Evolutionary conservation across 83 land plant genomes (phyloP).

Genomic region (Diphasiastrum complanatum): DNA sequence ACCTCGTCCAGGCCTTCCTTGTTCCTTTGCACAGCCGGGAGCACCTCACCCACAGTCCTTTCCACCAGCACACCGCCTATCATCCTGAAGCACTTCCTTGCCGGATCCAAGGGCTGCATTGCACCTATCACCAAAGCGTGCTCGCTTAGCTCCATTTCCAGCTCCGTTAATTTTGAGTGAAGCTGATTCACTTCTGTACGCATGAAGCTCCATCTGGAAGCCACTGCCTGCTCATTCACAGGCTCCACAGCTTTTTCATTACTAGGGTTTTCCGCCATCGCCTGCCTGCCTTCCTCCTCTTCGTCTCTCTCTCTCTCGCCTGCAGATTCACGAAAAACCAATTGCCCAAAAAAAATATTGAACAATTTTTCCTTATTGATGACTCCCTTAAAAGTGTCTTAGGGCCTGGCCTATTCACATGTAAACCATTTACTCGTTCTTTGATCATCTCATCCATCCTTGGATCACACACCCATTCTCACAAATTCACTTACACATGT

Average conservation of each 20-base stretch:
- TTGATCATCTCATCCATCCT: too few species aligned
- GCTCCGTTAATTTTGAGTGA: conserved; percentile 80
- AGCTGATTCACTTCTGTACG: conserved; percentile 76
- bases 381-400: too few species aligned
- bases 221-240: conserved; percentile 79
- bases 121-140: conserved; percentile 75
- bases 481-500: too few species aligned
- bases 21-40: conserved; percentile 90
- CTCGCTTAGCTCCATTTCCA: conserved; percentile 89
- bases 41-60: conserved; percentile 82
- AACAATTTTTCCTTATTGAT: too few species aligned
- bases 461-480: too few species aligned
- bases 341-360: too few species aligned
- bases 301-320: too few species aligned
- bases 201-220: conserved; percentile 55
- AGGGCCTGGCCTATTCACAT: too few species aligned
- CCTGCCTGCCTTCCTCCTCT: too few species aligned
- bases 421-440: too few species aligned
- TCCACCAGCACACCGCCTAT: conserved; percentile 94
- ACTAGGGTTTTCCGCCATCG: too few species aligned
- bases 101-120: conserved; percentile 73
- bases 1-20: conserved; percentile 90
- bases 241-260: conserved; percentile 43
- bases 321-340: too few species aligned
- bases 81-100: conserved; percentile 82